These are phyloP conservation scores for Peronospora belbahrii DNA, from an alignment of 352 stramenopile genomes.

Conservation along the genomic window DNA sequence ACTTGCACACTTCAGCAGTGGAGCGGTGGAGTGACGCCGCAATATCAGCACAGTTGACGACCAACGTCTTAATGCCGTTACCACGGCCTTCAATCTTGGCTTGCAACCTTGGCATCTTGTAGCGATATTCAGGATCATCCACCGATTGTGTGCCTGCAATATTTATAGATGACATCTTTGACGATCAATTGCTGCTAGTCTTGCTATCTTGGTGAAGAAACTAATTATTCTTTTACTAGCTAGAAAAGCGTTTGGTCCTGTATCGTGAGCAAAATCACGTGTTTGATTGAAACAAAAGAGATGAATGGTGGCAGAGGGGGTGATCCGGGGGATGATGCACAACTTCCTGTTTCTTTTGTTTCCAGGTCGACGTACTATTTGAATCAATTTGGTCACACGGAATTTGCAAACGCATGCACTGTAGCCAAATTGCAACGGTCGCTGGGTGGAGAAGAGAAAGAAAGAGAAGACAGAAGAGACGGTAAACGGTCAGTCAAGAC, in stretches of 20 bases:
- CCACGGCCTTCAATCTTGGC: slow-evolving; percentile 98
- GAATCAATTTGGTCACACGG: slow-evolving; percentile 63
- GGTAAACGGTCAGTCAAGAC: slow-evolving; percentile 5
- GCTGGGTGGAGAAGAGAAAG: slow-evolving; percentile 9
- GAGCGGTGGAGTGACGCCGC: slow-evolving; percentile 90
- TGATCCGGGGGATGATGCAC: slow-evolving; percentile 32
- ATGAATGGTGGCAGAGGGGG: slow-evolving; percentile 32
- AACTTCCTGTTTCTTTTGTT: slow-evolving; percentile 64
- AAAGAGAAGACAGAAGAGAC: no score
- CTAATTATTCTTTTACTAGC: slow-evolving; percentile 15
- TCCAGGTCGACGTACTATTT: slow-evolving; percentile 61
- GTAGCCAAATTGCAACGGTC: slow-evolving; percentile 33
- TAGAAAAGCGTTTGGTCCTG: slow-evolving; percentile 24
- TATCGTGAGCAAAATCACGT: slow-evolving; percentile 36
- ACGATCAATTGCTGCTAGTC: background rate
- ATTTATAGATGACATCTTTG: slow-evolving; percentile 85
- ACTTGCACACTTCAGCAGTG: slow-evolving; percentile 96
- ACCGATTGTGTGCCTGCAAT: slow-evolving; percentile 86
- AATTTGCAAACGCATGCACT: slow-evolving; percentile 87
- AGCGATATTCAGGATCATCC: slow-evolving; percentile 94
- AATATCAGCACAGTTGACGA: slow-evolving; percentile 97
- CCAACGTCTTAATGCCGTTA: slow-evolving; percentile 99
- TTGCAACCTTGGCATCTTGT: slow-evolving; percentile 97
- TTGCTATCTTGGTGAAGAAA: background rate
- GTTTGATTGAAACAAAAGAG: slow-evolving; percentile 4